Evolutionary conservation across 768 basidiomycete species (phyloP).

Genomic region (Pleurotus cornucopiae): DNA sequence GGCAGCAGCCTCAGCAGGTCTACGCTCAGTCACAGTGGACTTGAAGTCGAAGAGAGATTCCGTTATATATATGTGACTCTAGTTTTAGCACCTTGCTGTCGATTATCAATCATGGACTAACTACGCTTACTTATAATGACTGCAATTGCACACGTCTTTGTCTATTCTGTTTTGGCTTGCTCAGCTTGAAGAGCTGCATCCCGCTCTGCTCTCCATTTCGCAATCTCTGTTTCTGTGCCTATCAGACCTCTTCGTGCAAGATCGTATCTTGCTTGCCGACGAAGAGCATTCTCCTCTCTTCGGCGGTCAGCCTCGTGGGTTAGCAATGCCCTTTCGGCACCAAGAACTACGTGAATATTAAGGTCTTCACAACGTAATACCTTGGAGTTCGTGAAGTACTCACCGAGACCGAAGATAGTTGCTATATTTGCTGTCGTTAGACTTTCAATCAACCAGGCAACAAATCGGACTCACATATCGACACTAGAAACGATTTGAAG

Average conservation of each 20-base stretch:
- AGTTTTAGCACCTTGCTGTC: neutral
- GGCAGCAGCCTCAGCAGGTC: conserved; percentile 26
- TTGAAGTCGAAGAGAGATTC: neutral
- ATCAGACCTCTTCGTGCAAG: conserved; percentile 72
- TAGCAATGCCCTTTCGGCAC: conserved; percentile 73
- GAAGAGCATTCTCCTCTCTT: conserved; percentile 60
- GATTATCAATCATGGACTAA: conserved; percentile 3
- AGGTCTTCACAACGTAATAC: too few relatives aligned
- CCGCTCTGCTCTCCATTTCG: conserved; percentile 65
- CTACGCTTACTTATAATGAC: neutral
- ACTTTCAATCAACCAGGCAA: neutral
- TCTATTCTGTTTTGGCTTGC: neutral
- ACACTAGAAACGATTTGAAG: conserved; percentile 77
- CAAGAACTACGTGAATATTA: conserved; percentile 63
- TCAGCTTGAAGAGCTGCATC: conserved; percentile 13
- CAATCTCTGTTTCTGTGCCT: conserved; percentile 80
- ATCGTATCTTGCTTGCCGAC: conserved; percentile 71
- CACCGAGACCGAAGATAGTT: conserved; percentile 28
- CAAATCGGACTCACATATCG: conserved; percentile 52
- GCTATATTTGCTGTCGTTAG: conserved; percentile 8
- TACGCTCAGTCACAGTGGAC: conserved; percentile 5
- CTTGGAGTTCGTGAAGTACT: neutral
- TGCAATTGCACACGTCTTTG: neutral
- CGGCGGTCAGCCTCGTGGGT: conserved; percentile 66
- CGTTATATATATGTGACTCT: neutral